Evolutionary conservation across 495 filamentous ascomycete genomes (phyloP), one percentile per base, ranked within the genome.

Genomic region (Daldinia vernicosa): DNA sequence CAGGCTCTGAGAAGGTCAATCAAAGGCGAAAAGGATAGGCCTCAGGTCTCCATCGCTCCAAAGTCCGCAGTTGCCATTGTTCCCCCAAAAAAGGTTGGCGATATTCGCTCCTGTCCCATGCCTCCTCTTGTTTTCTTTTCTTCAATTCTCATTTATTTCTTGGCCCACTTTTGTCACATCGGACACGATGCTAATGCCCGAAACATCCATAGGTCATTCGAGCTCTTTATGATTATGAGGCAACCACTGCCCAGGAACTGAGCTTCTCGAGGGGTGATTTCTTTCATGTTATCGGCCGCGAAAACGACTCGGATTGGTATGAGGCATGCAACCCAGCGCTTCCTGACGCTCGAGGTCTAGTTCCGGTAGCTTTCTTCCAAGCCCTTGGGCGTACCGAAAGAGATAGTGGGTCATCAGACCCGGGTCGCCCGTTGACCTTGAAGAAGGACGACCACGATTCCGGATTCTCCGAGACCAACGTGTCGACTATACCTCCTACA

Each of bases 291-390:
- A 94, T 98, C 79, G 94, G 93, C 76, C 91, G 95, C 75, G 95
- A 98, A 82, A 90, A 98, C 84, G 94, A 98, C 77, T 79, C 80
- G 19, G 92, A 97, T 78, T 99, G 95, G 95, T 99, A 98, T 85
- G 95, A 98, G 83, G 95, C 95, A 17, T 98, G 94, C 84, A 99
- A 99, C 80, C 95, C 95, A 63, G 88, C 93, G 64, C 87, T 97
- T 72, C 92, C 93, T 74, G 89, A 89, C 80, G 92, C 93, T 43
- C 90, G 93, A 67, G 95, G 95, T 69, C 86, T 99, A 61, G 95
- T 99, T 47, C 95, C 95, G 7, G 95, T 97, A 37, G 85, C 90
- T 27, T 97, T 91, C 83, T 99, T 99, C 80, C 93, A 98, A 79
- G 84, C 90, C 12, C 87, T 99, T 47, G 93, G 92, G 63, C 95